A percentile compares a stretch with the other conserved stretches of the same genome.
These are phyloP conservation scores for Penicillium sp. DNA, from an alignment of 2,329 filamentous ascomycete species.

Conservation along the genomic window DNA sequence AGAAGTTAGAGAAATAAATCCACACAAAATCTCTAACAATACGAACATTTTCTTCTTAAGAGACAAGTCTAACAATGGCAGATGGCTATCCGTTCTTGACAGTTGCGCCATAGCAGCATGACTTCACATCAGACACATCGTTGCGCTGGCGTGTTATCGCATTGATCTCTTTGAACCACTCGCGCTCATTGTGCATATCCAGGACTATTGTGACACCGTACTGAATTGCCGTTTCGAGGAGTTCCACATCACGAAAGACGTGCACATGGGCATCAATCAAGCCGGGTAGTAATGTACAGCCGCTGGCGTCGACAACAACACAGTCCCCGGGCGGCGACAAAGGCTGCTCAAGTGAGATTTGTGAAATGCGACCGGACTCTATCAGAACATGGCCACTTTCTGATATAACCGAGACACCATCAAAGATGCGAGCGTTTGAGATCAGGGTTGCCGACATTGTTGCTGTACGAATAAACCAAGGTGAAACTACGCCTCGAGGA, in stretches of 20 bases:
- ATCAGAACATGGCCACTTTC: conserved; percentile 18
- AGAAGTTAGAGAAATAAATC: background rate
- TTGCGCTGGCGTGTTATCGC: conserved; percentile 11
- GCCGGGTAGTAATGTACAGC: conserved; percentile 19
- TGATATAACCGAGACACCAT: conserved; percentile 16
- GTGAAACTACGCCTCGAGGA: background rate
- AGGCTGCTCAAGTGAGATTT: conserved; percentile 10
- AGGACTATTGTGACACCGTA: conserved; percentile 21
- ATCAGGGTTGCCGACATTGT: conserved; percentile 18
- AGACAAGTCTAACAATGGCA: conserved; percentile 17
- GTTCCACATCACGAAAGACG: conserved; percentile 15
- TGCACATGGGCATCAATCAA: conserved; percentile 24
- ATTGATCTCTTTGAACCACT: conserved; percentile 19
- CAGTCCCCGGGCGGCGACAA: background rate
- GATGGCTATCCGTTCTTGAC: conserved; percentile 20
- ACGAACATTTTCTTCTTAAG: conserved; percentile 15
- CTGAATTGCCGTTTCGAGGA: conserved; percentile 15
- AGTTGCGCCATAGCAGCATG: conserved; percentile 17
- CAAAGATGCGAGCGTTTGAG: conserved; percentile 18
- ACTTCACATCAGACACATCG: conserved; percentile 22
- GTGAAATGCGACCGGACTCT: conserved; percentile 14
- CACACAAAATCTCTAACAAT: no score
- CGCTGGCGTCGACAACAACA: conserved; percentile 14
- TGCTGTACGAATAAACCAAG: background rate
- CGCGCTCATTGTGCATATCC: conserved; percentile 21